These are phyloP conservation scores for Pythium rhizo-oryzae DNA, from an alignment of 352 stramenopile genomes.

Conservation along the genomic window DNA sequence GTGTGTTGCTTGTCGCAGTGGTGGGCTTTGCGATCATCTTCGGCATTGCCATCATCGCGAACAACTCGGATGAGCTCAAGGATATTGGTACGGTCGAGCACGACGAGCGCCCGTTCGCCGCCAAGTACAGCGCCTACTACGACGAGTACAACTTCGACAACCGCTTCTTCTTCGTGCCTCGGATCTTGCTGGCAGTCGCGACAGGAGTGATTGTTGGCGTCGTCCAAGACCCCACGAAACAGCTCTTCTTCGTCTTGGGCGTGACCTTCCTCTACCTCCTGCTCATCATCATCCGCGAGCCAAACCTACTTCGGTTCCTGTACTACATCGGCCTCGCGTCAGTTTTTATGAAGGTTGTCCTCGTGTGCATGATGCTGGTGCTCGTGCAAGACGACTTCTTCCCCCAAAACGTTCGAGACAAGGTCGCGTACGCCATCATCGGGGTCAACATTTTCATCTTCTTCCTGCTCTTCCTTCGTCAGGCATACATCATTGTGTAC, in stretches of 20 bases:
- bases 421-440: slow-evolving; percentile 86
- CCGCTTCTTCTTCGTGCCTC: slow-evolving; percentile 86
- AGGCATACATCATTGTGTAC: slow-evolving; percentile 77
- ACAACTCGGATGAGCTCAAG: slow-evolving; percentile 68
- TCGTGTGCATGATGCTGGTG: slow-evolving; percentile 81
- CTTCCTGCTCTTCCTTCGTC: slow-evolving; percentile 74
- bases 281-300: slow-evolving; percentile 67
- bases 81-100: slow-evolving; percentile 81
- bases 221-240: slow-evolving; percentile 63
- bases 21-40: slow-evolving; percentile 66
- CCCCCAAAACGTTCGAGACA: slow-evolving; percentile 77
- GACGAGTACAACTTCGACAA: slow-evolving; percentile 92
- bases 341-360: slow-evolving; percentile 82
- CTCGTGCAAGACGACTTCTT: slow-evolving; percentile 81
- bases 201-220: slow-evolving; percentile 76
- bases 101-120: slow-evolving; percentile 74
- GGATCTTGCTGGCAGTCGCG: slow-evolving; percentile 69
- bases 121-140: slow-evolving; percentile 87
- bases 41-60: slow-evolving; percentile 64
- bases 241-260: slow-evolving; percentile 75
- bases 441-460: slow-evolving; percentile 86
- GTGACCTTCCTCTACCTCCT: slow-evolving; percentile 75
- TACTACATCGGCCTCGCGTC: slow-evolving; percentile 83
- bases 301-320: slow-evolving; percentile 79
- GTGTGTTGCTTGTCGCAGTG: slow-evolving; percentile 46